These are phyloP conservation scores for Eragrostis nindensis DNA, from an alignment of 176 grass and related monocot species.

Conservation along the genomic window DNA sequence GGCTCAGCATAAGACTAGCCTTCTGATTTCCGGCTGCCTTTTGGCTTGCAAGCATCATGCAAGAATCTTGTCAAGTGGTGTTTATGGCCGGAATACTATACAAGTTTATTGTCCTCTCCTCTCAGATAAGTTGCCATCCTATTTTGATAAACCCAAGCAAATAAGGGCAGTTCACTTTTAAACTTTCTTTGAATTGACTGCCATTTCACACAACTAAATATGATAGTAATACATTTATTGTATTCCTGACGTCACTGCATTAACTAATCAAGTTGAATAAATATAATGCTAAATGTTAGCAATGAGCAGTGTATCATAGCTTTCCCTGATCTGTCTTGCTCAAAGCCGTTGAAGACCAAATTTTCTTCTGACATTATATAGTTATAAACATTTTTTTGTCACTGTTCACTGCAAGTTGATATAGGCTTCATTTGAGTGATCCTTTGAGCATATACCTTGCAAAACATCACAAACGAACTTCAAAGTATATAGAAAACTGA, in stretches of 20 bases:
- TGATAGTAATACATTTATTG: neutral
- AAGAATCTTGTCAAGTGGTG: neutral
- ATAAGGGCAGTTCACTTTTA: neutral
- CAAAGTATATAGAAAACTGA: neutral
- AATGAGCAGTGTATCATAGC: neutral
- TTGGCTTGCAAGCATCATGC: slow-evolving; percentile 12
- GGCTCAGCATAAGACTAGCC: slow-evolving; percentile 2
- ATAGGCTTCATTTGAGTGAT: neutral
- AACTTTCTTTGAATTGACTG: neutral
- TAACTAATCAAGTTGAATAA: neutral
- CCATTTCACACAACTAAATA: neutral
- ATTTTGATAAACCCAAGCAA: neutral
- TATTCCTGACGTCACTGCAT: neutral
- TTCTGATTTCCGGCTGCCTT: slow-evolving; percentile 15
- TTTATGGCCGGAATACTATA: neutral
- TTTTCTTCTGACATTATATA: slow-evolving; percentile 8
- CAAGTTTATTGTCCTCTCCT: neutral
- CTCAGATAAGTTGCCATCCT: neutral
- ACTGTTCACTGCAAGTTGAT: slow-evolving; percentile 10
- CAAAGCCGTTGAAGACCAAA: neutral
- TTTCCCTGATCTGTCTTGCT: neutral
- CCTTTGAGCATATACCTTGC: neutral
- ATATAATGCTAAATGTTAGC: neutral
- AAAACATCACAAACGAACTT: neutral
- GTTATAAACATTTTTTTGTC: slow-evolving; percentile 18